Conservation (phyloP, 1,284 basidiomycete species). For the Sporisorium iseilematis-ciliati region DNA sequence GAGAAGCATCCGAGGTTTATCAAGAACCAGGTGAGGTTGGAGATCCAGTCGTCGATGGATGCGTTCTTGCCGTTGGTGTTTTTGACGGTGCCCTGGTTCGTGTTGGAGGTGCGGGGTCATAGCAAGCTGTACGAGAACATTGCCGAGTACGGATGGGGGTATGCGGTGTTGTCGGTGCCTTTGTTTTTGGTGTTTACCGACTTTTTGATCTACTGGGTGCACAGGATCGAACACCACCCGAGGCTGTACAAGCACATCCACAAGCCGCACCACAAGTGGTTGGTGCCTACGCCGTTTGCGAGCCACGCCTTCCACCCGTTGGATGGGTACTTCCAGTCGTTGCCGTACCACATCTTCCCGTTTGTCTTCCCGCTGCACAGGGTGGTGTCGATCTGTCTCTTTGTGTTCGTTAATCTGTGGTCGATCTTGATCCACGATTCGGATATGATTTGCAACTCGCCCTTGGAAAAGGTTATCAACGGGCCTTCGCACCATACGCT, state of each 20-base stretch:
- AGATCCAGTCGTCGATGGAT: constrained; percentile 82
- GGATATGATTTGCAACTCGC: constrained; percentile 97
- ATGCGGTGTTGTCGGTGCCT: constrained; percentile 65
- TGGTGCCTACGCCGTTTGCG: constrained; percentile 95
- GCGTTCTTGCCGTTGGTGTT: constrained; percentile 79
- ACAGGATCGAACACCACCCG: constrained; percentile 90
- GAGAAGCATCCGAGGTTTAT: constrained; percentile 94
- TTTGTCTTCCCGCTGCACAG: constrained; percentile 89
- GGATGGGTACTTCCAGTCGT: constrained; percentile 91
- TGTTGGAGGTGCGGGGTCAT: constrained; percentile 89
- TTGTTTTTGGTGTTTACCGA: constrained; percentile 90
- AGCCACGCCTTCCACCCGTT: constrained; percentile 97
- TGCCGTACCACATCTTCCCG: constrained; percentile 94
- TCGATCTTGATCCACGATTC: constrained; percentile 85
- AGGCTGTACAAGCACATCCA: constrained; percentile 88
- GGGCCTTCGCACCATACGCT: constrained; percentile 97
- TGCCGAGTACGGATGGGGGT: constrained; percentile 71
- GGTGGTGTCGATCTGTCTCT: constrained; percentile 63
- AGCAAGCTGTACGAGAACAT: constrained; percentile 83
- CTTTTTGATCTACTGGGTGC: constrained; percentile 91
- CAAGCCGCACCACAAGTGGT: constrained; percentile 98
- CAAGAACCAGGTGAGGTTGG: constrained; percentile 81
- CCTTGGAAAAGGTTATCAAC: constrained; percentile 91
- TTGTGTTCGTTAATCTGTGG: constrained; percentile 70
- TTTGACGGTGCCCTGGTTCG: constrained; percentile 92